Conservation (phyloP, 768 basidiomycete genomes). For the Mycena vulgaris region DNA sequence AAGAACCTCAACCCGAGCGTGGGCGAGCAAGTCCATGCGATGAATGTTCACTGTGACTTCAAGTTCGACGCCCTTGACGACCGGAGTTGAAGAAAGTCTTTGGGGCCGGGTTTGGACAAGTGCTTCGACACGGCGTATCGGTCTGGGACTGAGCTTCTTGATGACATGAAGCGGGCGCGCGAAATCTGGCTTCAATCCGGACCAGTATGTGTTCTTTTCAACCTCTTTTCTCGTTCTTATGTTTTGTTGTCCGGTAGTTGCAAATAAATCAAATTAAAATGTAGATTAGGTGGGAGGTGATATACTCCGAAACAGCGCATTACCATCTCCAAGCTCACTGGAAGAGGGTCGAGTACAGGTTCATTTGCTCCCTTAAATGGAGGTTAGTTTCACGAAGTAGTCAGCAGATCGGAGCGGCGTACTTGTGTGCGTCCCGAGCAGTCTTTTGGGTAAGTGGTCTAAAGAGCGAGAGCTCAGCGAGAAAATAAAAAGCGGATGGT, state of each 20-base stretch:
- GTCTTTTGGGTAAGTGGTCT: conserved; percentile 21
- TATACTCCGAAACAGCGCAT: too few species aligned
- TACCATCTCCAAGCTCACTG: conserved; percentile 12
- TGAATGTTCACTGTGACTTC: too few species aligned
- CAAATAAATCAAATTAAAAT: too few species aligned
- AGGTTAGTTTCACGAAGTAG: neutral
- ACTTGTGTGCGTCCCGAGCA: conserved; percentile 6
- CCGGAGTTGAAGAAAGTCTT: neutral
- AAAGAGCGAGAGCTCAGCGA: neutral
- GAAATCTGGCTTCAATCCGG: neutral
- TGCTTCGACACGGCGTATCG: neutral
- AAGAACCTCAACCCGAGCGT: too few species aligned
- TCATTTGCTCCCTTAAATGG: conserved; percentile 20
- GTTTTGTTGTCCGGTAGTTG: too few species aligned
- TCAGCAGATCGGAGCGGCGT: neutral
- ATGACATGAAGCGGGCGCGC: neutral
- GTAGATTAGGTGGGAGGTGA: too few species aligned
- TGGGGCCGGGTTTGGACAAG: neutral
- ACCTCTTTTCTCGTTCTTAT: neutral
- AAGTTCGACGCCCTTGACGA: neutral
- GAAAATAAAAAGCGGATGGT: neutral
- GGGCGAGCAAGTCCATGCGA: too few species aligned
- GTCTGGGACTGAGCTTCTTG: neutral
- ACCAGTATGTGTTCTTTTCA: neutral
- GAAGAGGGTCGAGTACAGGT: conserved; percentile 29